Conservation (phyloP, 257 asterid species). For the Solanum stenotomum region DNA sequence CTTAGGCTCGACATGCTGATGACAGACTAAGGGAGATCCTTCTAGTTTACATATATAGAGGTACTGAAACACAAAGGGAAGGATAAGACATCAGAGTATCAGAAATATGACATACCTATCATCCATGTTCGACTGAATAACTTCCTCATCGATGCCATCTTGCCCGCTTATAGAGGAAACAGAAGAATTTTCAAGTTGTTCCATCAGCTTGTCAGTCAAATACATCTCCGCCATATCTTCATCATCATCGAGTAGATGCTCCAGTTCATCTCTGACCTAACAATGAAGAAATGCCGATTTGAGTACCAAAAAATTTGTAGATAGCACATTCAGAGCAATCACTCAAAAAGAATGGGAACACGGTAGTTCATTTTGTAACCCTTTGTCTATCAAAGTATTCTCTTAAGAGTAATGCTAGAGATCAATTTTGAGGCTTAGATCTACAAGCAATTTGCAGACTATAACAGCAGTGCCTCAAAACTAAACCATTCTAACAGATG, state of each 20-base stretch:
- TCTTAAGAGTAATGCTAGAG: neutral
- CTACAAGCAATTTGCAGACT: neutral
- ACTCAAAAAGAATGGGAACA: neutral
- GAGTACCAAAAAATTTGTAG: neutral
- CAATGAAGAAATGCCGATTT: neutral
- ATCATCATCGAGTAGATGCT: constrained; percentile 91
- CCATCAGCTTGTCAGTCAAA: constrained; percentile 75
- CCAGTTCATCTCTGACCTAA: constrained; percentile 95
- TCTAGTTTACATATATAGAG: neutral
- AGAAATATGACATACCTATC: constrained; percentile 35
- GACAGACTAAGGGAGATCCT: neutral
- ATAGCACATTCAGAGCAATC: neutral
- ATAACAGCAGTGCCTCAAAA: neutral
- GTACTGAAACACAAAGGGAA: neutral
- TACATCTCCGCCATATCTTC: constrained; percentile 99
- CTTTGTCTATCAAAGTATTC: neutral
- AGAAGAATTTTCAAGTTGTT: constrained; percentile 59
- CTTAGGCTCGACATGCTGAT: neutral
- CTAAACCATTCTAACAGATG: neutral
- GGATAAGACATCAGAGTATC: neutral
- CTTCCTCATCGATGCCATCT: constrained; percentile 46
- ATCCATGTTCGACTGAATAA: constrained; percentile 31
- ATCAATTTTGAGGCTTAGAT: neutral
- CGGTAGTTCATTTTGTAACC: neutral
- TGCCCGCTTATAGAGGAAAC: constrained; percentile 50